Conservation (phyloP, 2,329 filamentous ascomycete genomes). For the Aspergillus terreus region DNA sequence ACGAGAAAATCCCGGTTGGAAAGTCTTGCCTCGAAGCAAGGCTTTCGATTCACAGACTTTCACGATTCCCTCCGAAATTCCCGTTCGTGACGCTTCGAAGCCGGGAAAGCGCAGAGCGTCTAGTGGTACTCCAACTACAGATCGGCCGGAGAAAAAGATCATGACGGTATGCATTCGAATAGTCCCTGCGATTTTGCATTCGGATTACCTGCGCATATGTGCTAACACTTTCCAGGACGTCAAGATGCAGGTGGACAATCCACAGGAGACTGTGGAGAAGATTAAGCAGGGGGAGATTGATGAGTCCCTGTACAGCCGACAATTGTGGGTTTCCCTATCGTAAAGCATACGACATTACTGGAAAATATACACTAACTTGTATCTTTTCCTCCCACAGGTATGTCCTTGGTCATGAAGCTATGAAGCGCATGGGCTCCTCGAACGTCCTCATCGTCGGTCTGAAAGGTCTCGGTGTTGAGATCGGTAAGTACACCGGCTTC, state of each 20-base stretch:
- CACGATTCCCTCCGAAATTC: constrained; percentile 43
- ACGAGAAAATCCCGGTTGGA: constrained; percentile 24
- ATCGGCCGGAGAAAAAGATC: constrained; percentile 50
- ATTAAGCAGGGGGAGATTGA: constrained; percentile 64
- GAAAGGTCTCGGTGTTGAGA: constrained; percentile 92
- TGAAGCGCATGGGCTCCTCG: constrained; percentile 98
- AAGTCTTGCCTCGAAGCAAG: constrained; percentile 42
- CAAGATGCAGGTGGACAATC: constrained; percentile 61
- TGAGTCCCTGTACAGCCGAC: constrained; percentile 64
- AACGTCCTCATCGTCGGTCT: constrained; percentile 90
- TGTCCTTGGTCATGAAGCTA: constrained; percentile 73
- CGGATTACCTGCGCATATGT: not conserved
- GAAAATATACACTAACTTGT: constrained; percentile 1
- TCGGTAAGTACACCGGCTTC: constrained; percentile 46
- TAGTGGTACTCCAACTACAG: constrained; percentile 41
- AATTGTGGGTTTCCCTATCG: constrained; percentile 45
- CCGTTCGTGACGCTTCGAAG: constrained; percentile 44
- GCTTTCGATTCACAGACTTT: constrained; percentile 34
- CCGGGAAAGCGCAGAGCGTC: constrained; percentile 53
- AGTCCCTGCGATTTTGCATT: not conserved
- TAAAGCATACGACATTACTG: constrained; percentile 1
- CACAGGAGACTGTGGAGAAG: constrained; percentile 55
- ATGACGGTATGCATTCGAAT: constrained; percentile 43
- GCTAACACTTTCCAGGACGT: constrained; percentile 38
- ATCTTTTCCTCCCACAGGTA: constrained; percentile 41